Conservation (phyloP, 148 eudicot genomes). For the Nepenthes gracilis region DNA sequence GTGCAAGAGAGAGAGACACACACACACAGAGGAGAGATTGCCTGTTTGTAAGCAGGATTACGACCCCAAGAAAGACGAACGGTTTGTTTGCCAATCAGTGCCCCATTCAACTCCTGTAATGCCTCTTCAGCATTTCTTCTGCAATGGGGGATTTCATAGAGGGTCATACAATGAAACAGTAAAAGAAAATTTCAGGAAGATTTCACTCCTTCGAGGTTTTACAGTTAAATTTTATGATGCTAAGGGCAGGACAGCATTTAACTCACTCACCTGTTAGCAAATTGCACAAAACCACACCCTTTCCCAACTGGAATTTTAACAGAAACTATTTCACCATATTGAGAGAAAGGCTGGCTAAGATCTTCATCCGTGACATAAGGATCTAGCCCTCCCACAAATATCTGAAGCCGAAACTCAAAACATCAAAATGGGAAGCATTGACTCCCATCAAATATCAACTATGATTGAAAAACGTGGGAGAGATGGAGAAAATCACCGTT, state of each 20-base stretch:
- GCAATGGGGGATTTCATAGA: conserved; percentile 2
- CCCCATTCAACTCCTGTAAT: conserved; percentile 73
- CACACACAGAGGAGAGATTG: neutral
- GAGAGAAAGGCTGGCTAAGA: conserved; percentile 78
- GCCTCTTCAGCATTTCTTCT: conserved; percentile 91
- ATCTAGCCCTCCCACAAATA: conserved; percentile 97
- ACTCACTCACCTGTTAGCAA: conserved; percentile 59
- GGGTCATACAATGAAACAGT: too few species aligned
- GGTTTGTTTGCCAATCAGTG: conserved; percentile 81
- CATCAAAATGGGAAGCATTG: neutral
- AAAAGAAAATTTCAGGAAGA: too few species aligned
- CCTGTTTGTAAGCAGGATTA: conserved; percentile 92
- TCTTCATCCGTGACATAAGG: conserved; percentile 84
- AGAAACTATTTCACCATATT: conserved; percentile 85
- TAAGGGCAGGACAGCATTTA: neutral
- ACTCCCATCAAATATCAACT: too few species aligned
- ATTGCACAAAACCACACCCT: conserved; percentile 98
- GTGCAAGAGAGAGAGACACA: neutral
- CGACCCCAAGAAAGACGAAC: conserved; percentile 99
- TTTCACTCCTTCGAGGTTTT: too few species aligned
- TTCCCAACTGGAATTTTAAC: conserved; percentile 92
- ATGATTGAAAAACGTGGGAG: conserved; percentile 1
- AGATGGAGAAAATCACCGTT: conserved; percentile 40
- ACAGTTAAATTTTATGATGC: neutral
- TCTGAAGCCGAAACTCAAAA: conserved; percentile 25